Evolutionary conservation across 495 filamentous ascomycete species (phyloP).

Genomic region (Xylaria palmicola): DNA sequence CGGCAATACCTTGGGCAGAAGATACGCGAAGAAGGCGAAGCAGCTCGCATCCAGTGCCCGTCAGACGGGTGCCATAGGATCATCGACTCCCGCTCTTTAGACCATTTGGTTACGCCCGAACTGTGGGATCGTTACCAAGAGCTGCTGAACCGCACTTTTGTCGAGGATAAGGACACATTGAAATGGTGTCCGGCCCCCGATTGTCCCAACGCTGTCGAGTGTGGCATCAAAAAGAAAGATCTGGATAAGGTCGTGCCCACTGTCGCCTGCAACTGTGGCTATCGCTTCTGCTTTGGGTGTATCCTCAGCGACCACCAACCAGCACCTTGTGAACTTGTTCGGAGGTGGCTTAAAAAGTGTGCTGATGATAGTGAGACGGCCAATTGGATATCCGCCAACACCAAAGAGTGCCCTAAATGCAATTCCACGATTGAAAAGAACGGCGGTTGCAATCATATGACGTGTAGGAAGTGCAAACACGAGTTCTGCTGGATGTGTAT

Average conservation of each 20-base stretch:
- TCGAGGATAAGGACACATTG: constrained; percentile 90
- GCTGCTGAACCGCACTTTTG: constrained; percentile 88
- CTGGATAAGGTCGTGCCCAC: constrained; percentile 83
- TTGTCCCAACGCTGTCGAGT: constrained; percentile 89
- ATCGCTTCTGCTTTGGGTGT: constrained; percentile 96
- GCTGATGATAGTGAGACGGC: constrained; percentile 97
- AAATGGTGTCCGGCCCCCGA: constrained; percentile 98
- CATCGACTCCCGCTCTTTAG: constrained; percentile 84
- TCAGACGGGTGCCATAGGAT: constrained; percentile 83
- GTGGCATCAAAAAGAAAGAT: constrained; percentile 79
- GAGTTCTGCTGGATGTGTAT: constrained; percentile 99
- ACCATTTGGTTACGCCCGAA: constrained; percentile 74
- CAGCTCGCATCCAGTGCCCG: constrained; percentile 91
- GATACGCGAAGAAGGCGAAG: constrained; percentile 92
- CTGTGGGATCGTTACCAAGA: constrained; percentile 77
- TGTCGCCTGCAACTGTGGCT: constrained; percentile 77
- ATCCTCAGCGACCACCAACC: constrained; percentile 89
- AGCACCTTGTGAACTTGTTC: constrained; percentile 85
- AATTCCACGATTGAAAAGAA: constrained; percentile 98
- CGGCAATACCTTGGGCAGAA: constrained; percentile 86
- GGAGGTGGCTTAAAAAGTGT: constrained; percentile 97
- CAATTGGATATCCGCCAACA: constrained; percentile 99
- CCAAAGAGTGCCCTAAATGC: constrained; percentile 96
- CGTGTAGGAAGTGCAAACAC: constrained; percentile 95
- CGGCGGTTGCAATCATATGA: constrained; percentile 99